Percentiles rank a stretch among this genome's conserved stretches.
Conservation (phyloP, 1,284 basidiomycete genomes). For the Sphaerobolus stellatus region DNA sequence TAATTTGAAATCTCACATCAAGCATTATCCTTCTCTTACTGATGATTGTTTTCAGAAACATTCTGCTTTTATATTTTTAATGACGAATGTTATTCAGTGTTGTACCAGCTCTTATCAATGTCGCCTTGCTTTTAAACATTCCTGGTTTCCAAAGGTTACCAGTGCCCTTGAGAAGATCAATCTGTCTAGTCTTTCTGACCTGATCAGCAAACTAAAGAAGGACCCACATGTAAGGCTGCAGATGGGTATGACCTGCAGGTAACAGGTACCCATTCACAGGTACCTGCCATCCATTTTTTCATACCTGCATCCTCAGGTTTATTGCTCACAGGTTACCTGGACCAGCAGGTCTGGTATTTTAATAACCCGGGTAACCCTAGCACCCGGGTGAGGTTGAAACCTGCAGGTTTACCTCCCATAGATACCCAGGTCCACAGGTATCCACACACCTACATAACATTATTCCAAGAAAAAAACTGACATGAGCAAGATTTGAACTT, state of each 20-base stretch:
- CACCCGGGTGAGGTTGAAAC: constrained; percentile 32
- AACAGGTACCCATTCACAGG: constrained; percentile 27
- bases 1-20: constrained; percentile 3
- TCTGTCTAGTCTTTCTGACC: neutral
- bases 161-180: neutral
- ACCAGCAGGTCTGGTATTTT: constrained; percentile 27
- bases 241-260: too few relatives aligned
- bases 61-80: constrained; percentile 7
- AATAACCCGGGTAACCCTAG: constrained; percentile 36
- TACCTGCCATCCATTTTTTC: constrained; percentile 28
- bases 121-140: neutral
- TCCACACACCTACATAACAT: constrained; percentile 31
- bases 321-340: constrained; percentile 33
- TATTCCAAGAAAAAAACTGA: constrained; percentile 25
- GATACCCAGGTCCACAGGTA: constrained; percentile 42
- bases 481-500: constrained; percentile 30
- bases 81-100: constrained; percentile 7
- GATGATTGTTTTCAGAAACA: constrained; percentile 10
- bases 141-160: constrained; percentile 2
- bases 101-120: neutral
- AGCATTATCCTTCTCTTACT: constrained; percentile 5
- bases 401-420: constrained; percentile 32
- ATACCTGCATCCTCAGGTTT: constrained; percentile 33
- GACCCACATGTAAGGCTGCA: too few relatives aligned
- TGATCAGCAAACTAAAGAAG: neutral